phyloP scores from a whole-genome alignment of 139 green algal species.

The Haematococcus lacustris region DNA sequence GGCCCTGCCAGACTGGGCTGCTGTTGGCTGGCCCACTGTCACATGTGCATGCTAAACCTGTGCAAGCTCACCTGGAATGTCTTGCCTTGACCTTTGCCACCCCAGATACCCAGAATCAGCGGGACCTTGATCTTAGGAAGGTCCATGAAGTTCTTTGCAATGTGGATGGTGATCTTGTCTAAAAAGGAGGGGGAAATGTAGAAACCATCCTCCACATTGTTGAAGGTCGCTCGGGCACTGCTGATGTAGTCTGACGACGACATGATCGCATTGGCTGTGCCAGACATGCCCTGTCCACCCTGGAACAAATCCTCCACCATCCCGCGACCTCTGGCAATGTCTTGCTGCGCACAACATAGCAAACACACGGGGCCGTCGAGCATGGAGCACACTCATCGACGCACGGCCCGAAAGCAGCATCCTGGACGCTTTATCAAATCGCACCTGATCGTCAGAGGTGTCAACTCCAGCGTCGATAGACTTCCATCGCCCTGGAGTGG shows the following conservation, averaged over 20 bases:
- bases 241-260: conserved; percentile 84
- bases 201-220: conserved; percentile 92
- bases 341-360: conserved; percentile 61
- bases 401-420: neutral
- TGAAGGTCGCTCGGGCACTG: conserved; percentile 47
- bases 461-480: conserved; percentile 81
- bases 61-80: conserved; percentile 78
- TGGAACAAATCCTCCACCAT: conserved; percentile 94
- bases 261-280: conserved; percentile 89
- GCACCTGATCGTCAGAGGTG: conserved; percentile 88
- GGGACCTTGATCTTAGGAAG: conserved; percentile 88
- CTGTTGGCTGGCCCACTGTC: too few relatives aligned
- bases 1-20: too few relatives aligned
- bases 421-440: neutral
- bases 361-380: neutral
- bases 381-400: neutral
- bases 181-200: conserved; percentile 98
- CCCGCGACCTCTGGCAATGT: conserved; percentile 84
- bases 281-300: conserved; percentile 56
- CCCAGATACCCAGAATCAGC: conserved; percentile 97
- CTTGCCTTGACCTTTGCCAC: conserved; percentile 97
- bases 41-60: too few relatives aligned
- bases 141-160: conserved; percentile 98
- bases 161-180: conserved; percentile 94
- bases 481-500: conserved; percentile 43